Base-by-base conservation (phyloP, 352 stramenopile species). In the Pythium myriotylum region DNA sequence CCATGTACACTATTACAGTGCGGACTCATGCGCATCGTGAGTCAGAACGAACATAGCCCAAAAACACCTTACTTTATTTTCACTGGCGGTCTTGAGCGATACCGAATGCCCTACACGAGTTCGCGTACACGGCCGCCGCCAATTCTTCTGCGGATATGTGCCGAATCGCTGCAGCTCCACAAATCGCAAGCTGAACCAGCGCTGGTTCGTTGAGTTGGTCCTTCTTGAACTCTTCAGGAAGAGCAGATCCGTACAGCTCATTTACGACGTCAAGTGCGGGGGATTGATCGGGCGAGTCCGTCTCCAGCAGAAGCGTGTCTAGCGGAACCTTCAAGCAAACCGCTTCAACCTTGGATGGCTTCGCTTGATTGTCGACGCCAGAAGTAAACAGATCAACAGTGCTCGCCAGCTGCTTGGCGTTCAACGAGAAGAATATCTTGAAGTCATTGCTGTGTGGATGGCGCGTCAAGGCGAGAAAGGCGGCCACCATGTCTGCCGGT, bases 351-450 rank as follows among this genome's bases (percentile, higher is more conserved):
- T 67, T 67, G 10, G 52, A 54, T 14, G 9, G 55, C 32, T 54
- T 65, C 10, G 4, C 16, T 51, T 47, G 26, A 46, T 50, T 29
- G 20, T n/a, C 39, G 24, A 23, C 24, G 23, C 0, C 39, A 19
- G 6, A 19, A 24, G 32, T 59, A 24, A 32, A 20, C 17, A 16
- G 14, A 17, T 52, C 14, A 2, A 4, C 24, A 26, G 17, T 29
- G 23, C 22, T 55, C 10, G 68, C 72, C 47, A 91, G 59, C 43
- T 92, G 81, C 64, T 86, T 88, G n/a, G 72, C 77, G 24, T 90
- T 91, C 16, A 94, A 57, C 5, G 85, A 94, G 49, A 92, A 88
- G 51, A 79, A 94, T 16, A 94, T 39, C n/a, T 59, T 70, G 9
- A 76, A 77, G 26, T 33, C 10, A 2, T 20, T 40, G 17, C 47